A percentile compares a stretch with the other conserved stretches of the same genome.
Evolutionary conservation across 2,329 filamentous ascomycete species (phyloP).

Genomic region (Teratosphaeriaceae sp.): DNA sequence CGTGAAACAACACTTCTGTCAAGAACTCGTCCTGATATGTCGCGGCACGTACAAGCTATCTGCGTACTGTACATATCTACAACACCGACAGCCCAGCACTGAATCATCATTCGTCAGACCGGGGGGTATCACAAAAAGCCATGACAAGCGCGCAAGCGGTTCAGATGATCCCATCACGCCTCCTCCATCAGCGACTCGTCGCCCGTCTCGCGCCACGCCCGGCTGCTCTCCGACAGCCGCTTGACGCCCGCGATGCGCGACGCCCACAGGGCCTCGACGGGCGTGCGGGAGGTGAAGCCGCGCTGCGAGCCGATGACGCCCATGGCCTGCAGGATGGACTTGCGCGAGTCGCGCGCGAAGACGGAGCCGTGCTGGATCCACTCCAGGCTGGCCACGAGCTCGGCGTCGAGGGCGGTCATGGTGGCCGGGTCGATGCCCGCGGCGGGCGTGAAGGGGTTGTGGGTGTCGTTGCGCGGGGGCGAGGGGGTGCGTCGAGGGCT

Average conservation of each 20-base stretch:
- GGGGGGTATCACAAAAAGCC: too few relatives aligned
- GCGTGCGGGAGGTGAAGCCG: conserved; percentile 86
- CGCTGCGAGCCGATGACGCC: conserved; percentile 93
- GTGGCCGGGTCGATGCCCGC: conserved; percentile 77
- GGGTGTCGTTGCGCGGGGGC: conserved; percentile 28
- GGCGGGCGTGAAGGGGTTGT: conserved; percentile 49
- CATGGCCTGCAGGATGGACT: conserved; percentile 92
- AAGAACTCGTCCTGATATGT: too few relatives aligned
- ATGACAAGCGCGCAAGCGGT: too few relatives aligned
- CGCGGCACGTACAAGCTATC: too few relatives aligned
- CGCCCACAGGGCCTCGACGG: conserved; percentile 86
- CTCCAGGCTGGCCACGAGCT: conserved; percentile 83
- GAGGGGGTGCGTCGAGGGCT: conserved; percentile 33
- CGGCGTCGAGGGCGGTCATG: conserved; percentile 80
- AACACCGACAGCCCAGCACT: too few relatives aligned
- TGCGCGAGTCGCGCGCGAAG: conserved; percentile 87
- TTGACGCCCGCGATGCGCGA: conserved; percentile 74
- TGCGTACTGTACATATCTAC: too few relatives aligned
- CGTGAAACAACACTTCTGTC: too few relatives aligned
- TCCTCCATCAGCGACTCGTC: conserved; percentile 13
- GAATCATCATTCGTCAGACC: too few relatives aligned
- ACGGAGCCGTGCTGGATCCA: conserved; percentile 98
- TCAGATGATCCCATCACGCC: too few relatives aligned
- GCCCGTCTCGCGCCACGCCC: conserved; percentile 85
- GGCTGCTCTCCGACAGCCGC: conserved; percentile 71